Percentiles rank a stretch among this genome's conserved stretches.
phyloP scores from a whole-genome alignment of 1,284 basidiomycete genomes.

The Sphagnurus paluster region DNA sequence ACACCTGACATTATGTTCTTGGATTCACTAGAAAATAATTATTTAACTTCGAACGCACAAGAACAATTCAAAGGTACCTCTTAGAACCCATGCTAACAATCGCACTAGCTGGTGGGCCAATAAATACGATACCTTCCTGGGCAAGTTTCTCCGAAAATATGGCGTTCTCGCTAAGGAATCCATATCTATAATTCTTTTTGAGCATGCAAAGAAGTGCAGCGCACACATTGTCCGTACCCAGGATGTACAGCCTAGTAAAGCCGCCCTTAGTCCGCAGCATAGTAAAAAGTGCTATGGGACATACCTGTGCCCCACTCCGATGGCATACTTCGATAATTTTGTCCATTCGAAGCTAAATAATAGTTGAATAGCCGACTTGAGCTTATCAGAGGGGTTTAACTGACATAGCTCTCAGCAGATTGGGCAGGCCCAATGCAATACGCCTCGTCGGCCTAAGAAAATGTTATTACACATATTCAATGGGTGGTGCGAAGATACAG shows the following conservation, averaged over 20 bases:
- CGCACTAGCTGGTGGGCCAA: conserved; percentile 91
- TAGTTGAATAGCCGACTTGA: conserved; percentile 8
- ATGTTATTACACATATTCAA: background rate
- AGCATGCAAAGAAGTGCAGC: background rate
- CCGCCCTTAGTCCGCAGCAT: background rate
- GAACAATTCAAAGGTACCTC: conserved; percentile 47
- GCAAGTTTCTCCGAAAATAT: conserved; percentile 85
- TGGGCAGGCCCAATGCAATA: conserved; percentile 91
- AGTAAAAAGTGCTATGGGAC: conserved; percentile 14
- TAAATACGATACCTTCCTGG: conserved; percentile 90
- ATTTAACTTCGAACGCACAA: conserved; percentile 11
- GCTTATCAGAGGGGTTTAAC: conserved; percentile 26
- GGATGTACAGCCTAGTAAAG: conserved; percentile 72
- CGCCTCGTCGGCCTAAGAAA: conserved; percentile 85
- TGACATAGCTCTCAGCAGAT: conserved; percentile 85
- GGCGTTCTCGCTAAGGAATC: conserved; percentile 93
- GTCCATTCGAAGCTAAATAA: conserved; percentile 74
- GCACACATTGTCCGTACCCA: conserved; percentile 44
- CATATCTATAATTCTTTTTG: conserved; percentile 67
- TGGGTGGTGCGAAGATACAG: conserved; percentile 17
- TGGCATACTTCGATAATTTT: conserved; percentile 85
- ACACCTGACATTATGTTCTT: conserved; percentile 91
- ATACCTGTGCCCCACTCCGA: conserved; percentile 82
- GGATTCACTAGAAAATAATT: conserved; percentile 55
- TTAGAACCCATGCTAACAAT: conserved; percentile 95